Evolutionary conservation across 805 yeast genomes (phyloP).

Genomic region (Tetrapisispora fleetii): DNA sequence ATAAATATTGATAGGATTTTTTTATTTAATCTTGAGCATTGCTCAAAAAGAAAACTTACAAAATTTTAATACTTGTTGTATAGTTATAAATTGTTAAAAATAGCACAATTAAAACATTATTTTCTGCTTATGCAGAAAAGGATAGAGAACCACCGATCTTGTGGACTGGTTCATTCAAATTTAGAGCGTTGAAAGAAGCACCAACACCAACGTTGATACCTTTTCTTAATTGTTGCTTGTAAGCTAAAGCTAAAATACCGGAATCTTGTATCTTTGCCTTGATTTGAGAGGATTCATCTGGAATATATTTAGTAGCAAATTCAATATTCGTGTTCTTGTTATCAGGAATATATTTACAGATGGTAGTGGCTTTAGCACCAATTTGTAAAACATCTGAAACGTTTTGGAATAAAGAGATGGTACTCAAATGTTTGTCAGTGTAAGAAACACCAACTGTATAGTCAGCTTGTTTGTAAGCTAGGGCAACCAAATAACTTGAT

Average conservation of each 20-base stretch:
- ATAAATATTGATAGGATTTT: neutral
- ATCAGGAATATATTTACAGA: conserved; percentile 44
- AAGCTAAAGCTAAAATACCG: conserved; percentile 87
- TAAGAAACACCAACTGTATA: conserved; percentile 68
- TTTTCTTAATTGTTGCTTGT: conserved; percentile 90
- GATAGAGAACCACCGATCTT: conserved; percentile 93
- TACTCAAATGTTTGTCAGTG: conserved; percentile 76
- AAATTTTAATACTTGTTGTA: neutral
- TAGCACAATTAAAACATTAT: neutral
- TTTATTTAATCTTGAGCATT: neutral
- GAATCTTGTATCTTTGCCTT: conserved; percentile 96
- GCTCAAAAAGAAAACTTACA: neutral
- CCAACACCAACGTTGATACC: conserved; percentile 97
- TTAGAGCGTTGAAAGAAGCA: conserved; percentile 91
- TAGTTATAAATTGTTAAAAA: neutral
- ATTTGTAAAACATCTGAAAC: conserved; percentile 87
- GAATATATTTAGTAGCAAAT: conserved; percentile 88
- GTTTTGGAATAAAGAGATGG: conserved; percentile 96
- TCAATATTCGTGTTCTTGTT: conserved; percentile 77
- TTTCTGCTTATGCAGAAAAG: conserved; percentile 62
- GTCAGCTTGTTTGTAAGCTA: conserved; percentile 83
- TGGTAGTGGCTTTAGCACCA: conserved; percentile 97
- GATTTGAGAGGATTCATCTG: conserved; percentile 81
- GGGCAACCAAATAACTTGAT: conserved; percentile 86
- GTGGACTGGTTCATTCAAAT: conserved; percentile 94